Percentiles rank a stretch among this genome's conserved stretches.
Evolutionary conservation across 1,284 basidiomycete genomes (phyloP).

Genomic region (Volvariella surrecta): DNA sequence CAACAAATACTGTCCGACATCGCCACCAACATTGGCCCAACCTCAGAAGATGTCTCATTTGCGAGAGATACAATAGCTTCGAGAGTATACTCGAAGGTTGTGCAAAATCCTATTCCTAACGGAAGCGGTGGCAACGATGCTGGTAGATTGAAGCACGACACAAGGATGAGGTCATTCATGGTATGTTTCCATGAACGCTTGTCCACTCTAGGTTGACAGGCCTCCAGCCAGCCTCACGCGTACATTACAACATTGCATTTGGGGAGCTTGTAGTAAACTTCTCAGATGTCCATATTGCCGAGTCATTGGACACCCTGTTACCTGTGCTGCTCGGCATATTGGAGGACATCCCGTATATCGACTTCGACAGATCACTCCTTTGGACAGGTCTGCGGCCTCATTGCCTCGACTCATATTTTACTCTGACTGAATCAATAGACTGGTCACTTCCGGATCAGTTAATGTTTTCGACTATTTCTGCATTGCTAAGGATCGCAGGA

Average conservation of each 20-base stretch:
- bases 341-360: constrained; percentile 58
- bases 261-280: constrained; percentile 64
- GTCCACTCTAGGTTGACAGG: too few relatives aligned
- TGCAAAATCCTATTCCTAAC: constrained; percentile 3
- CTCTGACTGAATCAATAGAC: constrained; percentile 31
- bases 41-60: constrained; percentile 35
- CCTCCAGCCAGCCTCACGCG: constrained; percentile 50
- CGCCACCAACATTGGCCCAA: constrained; percentile 53
- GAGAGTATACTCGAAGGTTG: constrained; percentile 40
- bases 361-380: constrained; percentile 69
- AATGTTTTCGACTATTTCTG: constrained; percentile 66
- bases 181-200: background rate
- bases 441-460: constrained; percentile 81
- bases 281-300: constrained; percentile 41
- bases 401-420: background rate
- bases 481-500: constrained; percentile 60
- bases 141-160: constrained; percentile 14
- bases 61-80: constrained; percentile 53
- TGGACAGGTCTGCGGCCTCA: constrained; percentile 55
- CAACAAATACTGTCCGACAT: constrained; percentile 77
- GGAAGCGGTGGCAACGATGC: constrained; percentile 14
- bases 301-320: constrained; percentile 39
- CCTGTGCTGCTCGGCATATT: constrained; percentile 58
- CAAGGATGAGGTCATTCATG: background rate
- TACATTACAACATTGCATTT: constrained; percentile 73